phyloP scores from a whole-genome alignment of 192 early-diverging fungal genomes.

The Diversispora eburnea region DNA sequence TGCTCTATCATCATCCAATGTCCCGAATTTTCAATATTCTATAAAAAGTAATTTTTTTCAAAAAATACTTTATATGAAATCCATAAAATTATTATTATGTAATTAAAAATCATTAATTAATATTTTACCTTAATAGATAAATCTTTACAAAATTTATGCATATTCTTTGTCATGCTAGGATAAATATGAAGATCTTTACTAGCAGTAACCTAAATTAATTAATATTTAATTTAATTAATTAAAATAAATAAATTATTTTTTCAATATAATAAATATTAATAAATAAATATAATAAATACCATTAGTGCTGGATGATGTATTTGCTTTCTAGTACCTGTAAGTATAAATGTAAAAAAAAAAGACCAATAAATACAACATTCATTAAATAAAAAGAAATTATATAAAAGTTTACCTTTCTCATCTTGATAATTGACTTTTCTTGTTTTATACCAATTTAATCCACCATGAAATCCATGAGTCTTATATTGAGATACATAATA shows the following conservation, averaged over 20 bases:
- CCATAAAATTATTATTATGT: not conserved
- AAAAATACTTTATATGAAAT: not conserved
- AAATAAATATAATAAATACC: not conserved
- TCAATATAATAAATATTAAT: no score
- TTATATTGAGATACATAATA: constrained; percentile 34
- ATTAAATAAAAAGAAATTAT: not conserved
- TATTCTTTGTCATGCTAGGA: no score
- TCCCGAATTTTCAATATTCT: constrained; percentile 1
- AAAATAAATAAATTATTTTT: not conserved
- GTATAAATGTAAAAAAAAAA: not conserved
- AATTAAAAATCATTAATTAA: not conserved
- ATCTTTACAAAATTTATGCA: no score
- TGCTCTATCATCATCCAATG: constrained; percentile 25
- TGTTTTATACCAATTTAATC: constrained; percentile 44
- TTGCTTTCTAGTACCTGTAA: constrained; percentile 22
- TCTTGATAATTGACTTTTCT: constrained; percentile 40
- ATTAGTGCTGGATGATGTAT: constrained; percentile 10
- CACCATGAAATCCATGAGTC: constrained; percentile 33
- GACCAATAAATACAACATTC: not conserved
- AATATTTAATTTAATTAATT: no score
- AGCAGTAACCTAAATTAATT: no score
- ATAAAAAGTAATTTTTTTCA: not conserved
- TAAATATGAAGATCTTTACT: no score
- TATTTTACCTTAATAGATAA: not conserved
- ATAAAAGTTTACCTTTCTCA: constrained; percentile 26